These are phyloP conservation scores for Yarrowia alimentaria DNA, from an alignment of 805 yeast species.

Conservation along the genomic window DNA sequence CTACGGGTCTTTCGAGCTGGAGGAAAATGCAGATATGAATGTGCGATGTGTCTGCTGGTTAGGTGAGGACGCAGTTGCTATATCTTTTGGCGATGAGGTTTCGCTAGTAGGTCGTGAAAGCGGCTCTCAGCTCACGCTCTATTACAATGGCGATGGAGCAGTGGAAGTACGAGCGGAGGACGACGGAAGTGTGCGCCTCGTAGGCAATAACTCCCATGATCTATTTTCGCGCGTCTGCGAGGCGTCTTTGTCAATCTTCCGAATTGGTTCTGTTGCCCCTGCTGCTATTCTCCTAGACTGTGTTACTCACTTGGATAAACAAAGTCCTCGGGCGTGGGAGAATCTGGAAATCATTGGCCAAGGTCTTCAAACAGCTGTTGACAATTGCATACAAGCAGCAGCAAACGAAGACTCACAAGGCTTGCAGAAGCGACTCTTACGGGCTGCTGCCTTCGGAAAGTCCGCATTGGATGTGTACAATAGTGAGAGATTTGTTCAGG, in stretches of 20 bases:
- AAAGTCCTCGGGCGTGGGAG: slow-evolving; percentile 79
- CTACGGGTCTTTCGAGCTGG: slow-evolving; percentile 14
- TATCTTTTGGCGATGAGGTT: slow-evolving; percentile 59
- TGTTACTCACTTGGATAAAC: slow-evolving; percentile 58
- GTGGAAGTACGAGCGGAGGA: slow-evolving; percentile 49
- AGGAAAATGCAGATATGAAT: neutral
- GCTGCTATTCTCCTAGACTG: slow-evolving; percentile 82
- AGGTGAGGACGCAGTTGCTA: slow-evolving; percentile 74
- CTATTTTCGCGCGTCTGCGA: slow-evolving; percentile 62
- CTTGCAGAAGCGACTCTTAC: slow-evolving; percentile 76
- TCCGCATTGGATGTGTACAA: slow-evolving; percentile 53
- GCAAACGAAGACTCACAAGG: slow-evolving; percentile 70
- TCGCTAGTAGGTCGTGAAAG: slow-evolving; percentile 70
- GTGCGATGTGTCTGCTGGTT: slow-evolving; percentile 57
- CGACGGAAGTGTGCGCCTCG: slow-evolving; percentile 65
- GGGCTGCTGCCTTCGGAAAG: slow-evolving; percentile 87
- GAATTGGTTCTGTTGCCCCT: slow-evolving; percentile 80
- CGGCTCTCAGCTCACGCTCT: slow-evolving; percentile 41
- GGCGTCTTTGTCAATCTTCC: slow-evolving; percentile 60
- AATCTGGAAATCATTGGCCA: slow-evolving; percentile 59
- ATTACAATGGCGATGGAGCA: slow-evolving; percentile 35
- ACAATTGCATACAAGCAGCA: slow-evolving; percentile 70
- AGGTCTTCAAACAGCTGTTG: slow-evolving; percentile 57
- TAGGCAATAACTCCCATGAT: slow-evolving; percentile 58
- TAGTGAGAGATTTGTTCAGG: slow-evolving; percentile 60